phyloP scores from a whole-genome alignment of 2,329 filamentous ascomycete genomes.

The Chrysoporthe austroafricana region DNA sequence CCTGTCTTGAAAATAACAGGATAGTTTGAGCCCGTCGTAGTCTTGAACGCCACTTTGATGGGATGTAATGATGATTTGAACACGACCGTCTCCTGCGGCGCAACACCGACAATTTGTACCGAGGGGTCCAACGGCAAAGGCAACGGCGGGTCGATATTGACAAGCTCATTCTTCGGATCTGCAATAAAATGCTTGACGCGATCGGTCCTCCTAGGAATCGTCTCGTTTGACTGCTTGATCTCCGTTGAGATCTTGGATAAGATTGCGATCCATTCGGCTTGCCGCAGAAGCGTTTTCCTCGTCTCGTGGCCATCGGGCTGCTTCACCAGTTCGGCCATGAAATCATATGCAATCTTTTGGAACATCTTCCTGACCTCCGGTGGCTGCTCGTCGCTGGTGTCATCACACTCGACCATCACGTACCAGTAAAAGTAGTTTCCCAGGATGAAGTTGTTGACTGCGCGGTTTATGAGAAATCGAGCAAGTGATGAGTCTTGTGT shows the following conservation, averaged over 20 bases:
- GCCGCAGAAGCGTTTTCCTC: slow-evolving; percentile 76
- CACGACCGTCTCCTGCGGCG: slow-evolving; percentile 83
- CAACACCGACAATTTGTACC: slow-evolving; percentile 76
- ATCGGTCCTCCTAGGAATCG: slow-evolving; percentile 79
- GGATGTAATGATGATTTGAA: slow-evolving; percentile 96
- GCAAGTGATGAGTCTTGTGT: slow-evolving; percentile 82
- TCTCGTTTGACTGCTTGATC: slow-evolving; percentile 78
- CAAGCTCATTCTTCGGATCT: slow-evolving; percentile 88
- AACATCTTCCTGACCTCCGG: slow-evolving; percentile 82
- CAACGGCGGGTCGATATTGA: slow-evolving; percentile 81
- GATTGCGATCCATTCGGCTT: slow-evolving; percentile 87
- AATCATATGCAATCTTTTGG: slow-evolving; percentile 91
- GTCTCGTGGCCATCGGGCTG: slow-evolving; percentile 71
- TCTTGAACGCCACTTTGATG: slow-evolving; percentile 89
- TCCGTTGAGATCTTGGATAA: slow-evolving; percentile 89
- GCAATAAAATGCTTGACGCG: slow-evolving; percentile 81
- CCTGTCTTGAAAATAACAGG: slow-evolving; percentile 97
- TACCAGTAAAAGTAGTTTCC: slow-evolving; percentile 99
- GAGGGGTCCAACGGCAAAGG: slow-evolving; percentile 88
- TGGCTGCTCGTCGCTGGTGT: slow-evolving; percentile 75
- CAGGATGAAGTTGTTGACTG: slow-evolving; percentile 83
- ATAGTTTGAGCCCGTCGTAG: slow-evolving; percentile 75
- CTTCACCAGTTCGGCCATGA: slow-evolving; percentile 85
- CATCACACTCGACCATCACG: slow-evolving; percentile 95
- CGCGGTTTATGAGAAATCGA: slow-evolving; percentile 84